A percentile compares a stretch with the other conserved stretches of the same genome.
Evolutionary conservation across 164 flowering plant species (phyloP).

Genomic region (Umbellularia californica): DNA sequence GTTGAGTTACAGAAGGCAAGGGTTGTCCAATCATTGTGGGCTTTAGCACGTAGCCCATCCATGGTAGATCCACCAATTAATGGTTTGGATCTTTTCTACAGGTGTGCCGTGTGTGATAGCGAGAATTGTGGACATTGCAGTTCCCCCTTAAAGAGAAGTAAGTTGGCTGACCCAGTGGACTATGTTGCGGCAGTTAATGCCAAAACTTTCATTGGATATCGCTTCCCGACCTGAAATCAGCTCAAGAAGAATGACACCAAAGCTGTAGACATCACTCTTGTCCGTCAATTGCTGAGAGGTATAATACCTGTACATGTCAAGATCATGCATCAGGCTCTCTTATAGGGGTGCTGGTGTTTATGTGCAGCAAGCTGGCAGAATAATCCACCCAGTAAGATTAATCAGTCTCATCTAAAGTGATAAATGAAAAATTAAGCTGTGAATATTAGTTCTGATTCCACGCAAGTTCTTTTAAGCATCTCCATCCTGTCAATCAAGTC

Average conservation of each 20-base stretch:
- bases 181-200: slow-evolving; percentile 78
- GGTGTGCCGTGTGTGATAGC: no score
- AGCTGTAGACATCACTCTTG: slow-evolving; percentile 95
- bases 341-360: background rate
- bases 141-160: background rate
- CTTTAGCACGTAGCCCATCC: background rate
- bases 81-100: background rate
- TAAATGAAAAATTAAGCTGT: background rate
- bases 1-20: background rate
- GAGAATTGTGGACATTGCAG: no score
- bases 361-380: background rate
- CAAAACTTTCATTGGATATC: slow-evolving; percentile 88
- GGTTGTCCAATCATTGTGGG: background rate
- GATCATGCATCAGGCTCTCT: background rate
- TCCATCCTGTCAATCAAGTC: no score
- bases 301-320: slow-evolving; percentile 55
- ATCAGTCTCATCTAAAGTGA: background rate
- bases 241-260: slow-evolving; percentile 97
- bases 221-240: slow-evolving; percentile 97
- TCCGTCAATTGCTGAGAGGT: slow-evolving; percentile 93
- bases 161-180: slow-evolving; percentile 91
- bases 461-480: no score
- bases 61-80: background rate
- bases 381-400: background rate
- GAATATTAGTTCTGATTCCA: no score